Base-by-base conservation (phyloP, 495 filamentous ascomycete genomes). In the Halenospora varia region DNA sequence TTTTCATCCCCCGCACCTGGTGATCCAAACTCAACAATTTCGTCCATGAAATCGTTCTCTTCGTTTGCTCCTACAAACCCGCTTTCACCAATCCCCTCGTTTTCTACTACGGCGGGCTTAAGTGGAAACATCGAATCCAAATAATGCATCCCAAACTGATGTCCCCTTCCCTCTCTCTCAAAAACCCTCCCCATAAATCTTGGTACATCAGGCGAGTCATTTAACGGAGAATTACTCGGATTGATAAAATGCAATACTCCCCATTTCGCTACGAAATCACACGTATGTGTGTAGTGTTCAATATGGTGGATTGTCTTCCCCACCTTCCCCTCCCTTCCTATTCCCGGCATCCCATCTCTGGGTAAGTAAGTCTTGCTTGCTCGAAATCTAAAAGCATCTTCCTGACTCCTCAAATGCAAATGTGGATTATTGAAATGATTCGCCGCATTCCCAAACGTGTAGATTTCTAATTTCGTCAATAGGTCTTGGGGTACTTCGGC, bases 381-480 rank as follows among this genome's bases (percentile, higher is more conserved):
- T 39, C 59, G 10, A 59, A 48, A 10, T 63, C 23, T 51, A 68
- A 67, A 19, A 62, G 63, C 0, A 65, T 53, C n/a, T 46, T 46
- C 42, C 13, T 4, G 8, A 46, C 8, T 4, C 4, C 8, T 9
- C 17, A 73, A 49, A 62, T 75, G 67, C 8, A 74, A 73, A 59
- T 79, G 81, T 3, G 90, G 90, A 58, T 92, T 92, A 69, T 92
- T 93, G 68, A 93, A 96, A 68, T 94, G 90, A 62, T 92, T 93
- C 1, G 90, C 88, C 6, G 89, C 89, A 54, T 82, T 85, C 9
- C 88, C 90, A 63, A 95, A 96, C 0, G 90, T 94, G 69, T 93
- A 94, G 11, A 94, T 82, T 66, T 95, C 91, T 10, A 95, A 75
- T 53, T 88, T 85, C 0, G 74, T 68, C 17, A 92, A 73, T 1